Evolutionary conservation across 2,329 filamentous ascomycete genomes (phyloP), one percentile per base, ranked within the genome.

Genomic region (Ophidiomyces ophidiicola): DNA sequence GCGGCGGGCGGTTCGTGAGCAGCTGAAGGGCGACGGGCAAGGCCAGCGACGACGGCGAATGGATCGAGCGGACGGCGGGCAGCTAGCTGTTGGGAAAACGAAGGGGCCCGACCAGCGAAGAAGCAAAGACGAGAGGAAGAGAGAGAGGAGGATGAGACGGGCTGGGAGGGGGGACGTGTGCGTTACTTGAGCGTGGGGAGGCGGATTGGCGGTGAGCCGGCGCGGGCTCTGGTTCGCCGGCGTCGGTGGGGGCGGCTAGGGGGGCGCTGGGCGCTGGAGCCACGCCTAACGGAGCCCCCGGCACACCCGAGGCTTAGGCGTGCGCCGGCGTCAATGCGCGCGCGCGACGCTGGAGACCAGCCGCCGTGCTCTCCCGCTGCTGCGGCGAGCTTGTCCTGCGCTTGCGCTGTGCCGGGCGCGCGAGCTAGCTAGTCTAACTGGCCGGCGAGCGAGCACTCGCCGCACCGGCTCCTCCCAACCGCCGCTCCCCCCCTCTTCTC

Each of bases 141-240:
- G 35, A 36, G 20, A 15, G 15, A 24, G 32, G 24, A 31, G 32
- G 15, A 31, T 21, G 39, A 35, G 38, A 41, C 23, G 37, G 29
- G 21, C 36, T 19, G 19, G 32, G 20, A 23, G 31, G 19, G 31
- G 34, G 45, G 45, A 40, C 45, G 43, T 44, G 43, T 37, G 41
- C 45, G 42, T 45, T 45, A 47, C 45, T 42, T 45, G 45, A 47
- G 36, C 31, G 43, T 47, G 45, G 45, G 43, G 41, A 47, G 45
- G 25, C 52, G 55, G 61, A 62, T 56, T 57, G 60, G 60, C 60
- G 60, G 60, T 63, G 60, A 62, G 57, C 48, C 51, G 47, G 34
- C 48, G 49, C 41, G 43, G 50, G 39, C 49, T 51, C 51, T 56
- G 56, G 53, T 56, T 55, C 57, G 59, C 56, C 58, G 59, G 57